phyloP scores from a whole-genome alignment of 1,139 yeast genomes.

The Nadsonia commutata region DNA sequence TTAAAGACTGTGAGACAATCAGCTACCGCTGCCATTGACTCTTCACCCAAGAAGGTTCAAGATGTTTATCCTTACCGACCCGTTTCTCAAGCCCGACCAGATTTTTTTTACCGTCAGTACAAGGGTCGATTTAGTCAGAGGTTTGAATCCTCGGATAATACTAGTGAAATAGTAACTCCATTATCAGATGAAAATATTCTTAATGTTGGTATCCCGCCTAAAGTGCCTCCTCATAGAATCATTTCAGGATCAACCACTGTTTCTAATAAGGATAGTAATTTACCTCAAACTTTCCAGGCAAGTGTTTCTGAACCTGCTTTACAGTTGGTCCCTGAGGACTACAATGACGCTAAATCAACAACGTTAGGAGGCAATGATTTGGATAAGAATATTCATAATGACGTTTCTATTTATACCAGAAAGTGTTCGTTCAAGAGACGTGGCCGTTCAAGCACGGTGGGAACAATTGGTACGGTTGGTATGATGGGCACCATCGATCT shows the following conservation, averaged over 20 bases:
- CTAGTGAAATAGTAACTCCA: slow-evolving; percentile 5
- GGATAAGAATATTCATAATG: slow-evolving; percentile 1
- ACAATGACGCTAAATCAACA: neutral
- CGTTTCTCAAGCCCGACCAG: slow-evolving; percentile 8
- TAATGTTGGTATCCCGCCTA: slow-evolving; percentile 19
- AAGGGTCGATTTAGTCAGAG: slow-evolving; percentile 5
- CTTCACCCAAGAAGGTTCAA: neutral
- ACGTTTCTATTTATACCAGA: slow-evolving; percentile 13
- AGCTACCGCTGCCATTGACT: too few relatives aligned
- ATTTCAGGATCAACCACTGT: slow-evolving; percentile 6
- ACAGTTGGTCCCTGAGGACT: slow-evolving; percentile 2
- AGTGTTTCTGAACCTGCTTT: slow-evolving; percentile 1
- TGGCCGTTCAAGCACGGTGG: slow-evolving; percentile 4
- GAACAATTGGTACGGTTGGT: neutral
- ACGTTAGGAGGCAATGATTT: neutral
- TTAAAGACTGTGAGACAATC: slow-evolving; percentile 3
- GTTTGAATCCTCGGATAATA: slow-evolving; percentile 3
- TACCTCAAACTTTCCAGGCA: neutral
- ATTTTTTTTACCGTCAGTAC: slow-evolving; percentile 5
- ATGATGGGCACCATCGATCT: neutral
- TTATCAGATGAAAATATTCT: slow-evolving; percentile 5
- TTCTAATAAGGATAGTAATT: slow-evolving; percentile 2
- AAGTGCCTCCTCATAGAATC: slow-evolving; percentile 16
- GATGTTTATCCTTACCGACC: neutral
- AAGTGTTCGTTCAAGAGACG: slow-evolving; percentile 14